Conservation (phyloP, 306 rosid genomes). For the Spatholobus suberectus region DNA sequence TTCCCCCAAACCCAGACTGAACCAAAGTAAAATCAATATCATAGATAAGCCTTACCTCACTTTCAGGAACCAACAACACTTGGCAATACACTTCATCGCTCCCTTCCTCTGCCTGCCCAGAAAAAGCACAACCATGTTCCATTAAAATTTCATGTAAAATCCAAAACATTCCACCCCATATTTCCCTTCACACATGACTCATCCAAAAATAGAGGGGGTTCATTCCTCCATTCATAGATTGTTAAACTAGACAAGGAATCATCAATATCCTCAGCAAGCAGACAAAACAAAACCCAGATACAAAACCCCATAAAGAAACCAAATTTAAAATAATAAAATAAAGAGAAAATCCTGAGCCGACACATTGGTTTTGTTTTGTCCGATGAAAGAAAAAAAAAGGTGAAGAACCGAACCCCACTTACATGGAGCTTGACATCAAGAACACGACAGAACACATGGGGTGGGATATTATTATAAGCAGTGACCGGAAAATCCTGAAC, state of each 20-base stretch:
- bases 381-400: background rate
- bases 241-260: background rate
- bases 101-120: slow-evolving; percentile 91
- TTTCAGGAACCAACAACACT: slow-evolving; percentile 87
- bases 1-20: slow-evolving; percentile 33
- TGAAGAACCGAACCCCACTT: slow-evolving; percentile 29
- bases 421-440: slow-evolving; percentile 95
- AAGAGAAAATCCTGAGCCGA: background rate
- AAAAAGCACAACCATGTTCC: slow-evolving; percentile 10
- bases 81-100: slow-evolving; percentile 92
- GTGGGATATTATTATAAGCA: slow-evolving; percentile 66
- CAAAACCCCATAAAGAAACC: slow-evolving; percentile 18
- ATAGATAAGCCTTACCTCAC: slow-evolving; percentile 65
- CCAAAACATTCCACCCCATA: slow-evolving; percentile 18
- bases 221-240: background rate
- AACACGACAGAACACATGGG: slow-evolving; percentile 96
- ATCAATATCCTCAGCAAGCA: slow-evolving; percentile 26
- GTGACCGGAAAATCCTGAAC: slow-evolving; percentile 72
- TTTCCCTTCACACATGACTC: slow-evolving; percentile 3
- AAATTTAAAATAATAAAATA: slow-evolving; percentile 22
- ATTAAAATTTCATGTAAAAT: slow-evolving; percentile 19
- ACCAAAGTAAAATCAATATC: background rate
- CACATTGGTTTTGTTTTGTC: slow-evolving; percentile 9
- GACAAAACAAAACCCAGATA: slow-evolving; percentile 35
- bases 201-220: background rate